Evolutionary conservation across 768 basidiomycete genomes (phyloP).

Genomic region (Artomyces pyxidatus): DNA sequence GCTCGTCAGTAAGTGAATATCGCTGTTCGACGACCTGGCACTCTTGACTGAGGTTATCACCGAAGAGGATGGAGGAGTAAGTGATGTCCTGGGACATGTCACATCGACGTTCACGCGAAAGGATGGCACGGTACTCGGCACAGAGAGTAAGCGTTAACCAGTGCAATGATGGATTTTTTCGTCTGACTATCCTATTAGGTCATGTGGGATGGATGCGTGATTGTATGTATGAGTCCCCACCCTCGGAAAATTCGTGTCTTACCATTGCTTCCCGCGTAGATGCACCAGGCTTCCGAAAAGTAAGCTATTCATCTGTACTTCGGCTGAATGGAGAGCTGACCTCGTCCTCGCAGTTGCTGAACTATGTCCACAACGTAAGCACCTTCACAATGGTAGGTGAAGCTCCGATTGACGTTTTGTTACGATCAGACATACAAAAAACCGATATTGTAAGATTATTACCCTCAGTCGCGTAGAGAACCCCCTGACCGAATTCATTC

Average conservation of each 20-base stretch:
- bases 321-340: not conserved
- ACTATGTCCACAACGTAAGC: conserved; percentile 32
- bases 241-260: too few species aligned
- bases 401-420: too few species aligned
- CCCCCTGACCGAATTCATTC: too few species aligned
- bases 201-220: too few species aligned
- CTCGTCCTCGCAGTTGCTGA: conserved; percentile 22
- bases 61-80: conserved; percentile 48
- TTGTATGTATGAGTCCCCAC: too few species aligned
- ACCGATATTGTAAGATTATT: conserved; percentile 26
- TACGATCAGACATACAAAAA: conserved; percentile 26
- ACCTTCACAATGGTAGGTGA: too few species aligned
- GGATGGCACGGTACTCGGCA: conserved; percentile 60
- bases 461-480: not conserved
- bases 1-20: conserved; percentile 39
- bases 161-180: too few species aligned
- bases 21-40: not conserved
- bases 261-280: conserved; percentile 17
- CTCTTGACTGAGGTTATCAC: too few species aligned
- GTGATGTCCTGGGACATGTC: conserved; percentile 55
- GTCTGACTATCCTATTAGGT: too few species aligned
- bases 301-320: too few species aligned
- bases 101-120: conserved; percentile 56
- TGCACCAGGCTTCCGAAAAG: conserved; percentile 29
- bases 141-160: conserved; percentile 36